Conservation (phyloP, 768 basidiomycete species). For the Psilocybe azurescens region DNA sequence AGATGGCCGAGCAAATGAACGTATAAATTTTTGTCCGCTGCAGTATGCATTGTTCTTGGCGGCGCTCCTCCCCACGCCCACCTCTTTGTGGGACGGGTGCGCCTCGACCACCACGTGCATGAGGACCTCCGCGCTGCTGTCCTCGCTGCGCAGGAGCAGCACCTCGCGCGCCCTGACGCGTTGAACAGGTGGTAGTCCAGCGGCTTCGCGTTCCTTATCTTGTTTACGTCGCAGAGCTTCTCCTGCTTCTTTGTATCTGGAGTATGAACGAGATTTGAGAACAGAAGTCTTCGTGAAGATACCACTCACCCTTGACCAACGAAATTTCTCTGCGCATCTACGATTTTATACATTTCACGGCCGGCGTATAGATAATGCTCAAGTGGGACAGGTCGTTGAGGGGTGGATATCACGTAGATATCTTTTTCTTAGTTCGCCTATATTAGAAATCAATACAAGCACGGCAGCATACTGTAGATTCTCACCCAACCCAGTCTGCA, state of each 20-base stretch:
- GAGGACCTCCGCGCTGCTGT: constrained; percentile 55
- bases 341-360: constrained; percentile 92
- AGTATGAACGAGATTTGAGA: not conserved
- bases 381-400: constrained; percentile 94
- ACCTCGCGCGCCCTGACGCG: constrained; percentile 83
- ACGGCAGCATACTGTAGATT: constrained; percentile 6
- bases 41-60: constrained; percentile 65
- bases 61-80: constrained; percentile 51
- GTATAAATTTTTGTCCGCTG: constrained; percentile 89
- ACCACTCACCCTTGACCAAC: constrained; percentile 70
- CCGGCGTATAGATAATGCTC: constrained; percentile 97
- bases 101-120: constrained; percentile 47
- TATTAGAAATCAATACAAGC: constrained; percentile 2
- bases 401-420: constrained; percentile 97
- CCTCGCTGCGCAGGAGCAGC: constrained; percentile 61
- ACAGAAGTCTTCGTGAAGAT: not conserved
- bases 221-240: constrained; percentile 93
- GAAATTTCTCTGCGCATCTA: constrained; percentile 81
- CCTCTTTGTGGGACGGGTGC: constrained; percentile 39
- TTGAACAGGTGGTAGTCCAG: constrained; percentile 87
- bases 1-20: constrained; percentile 89
- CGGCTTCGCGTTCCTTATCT: constrained; percentile 97
- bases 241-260: constrained; percentile 87
- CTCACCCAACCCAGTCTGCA: constrained; percentile 99
- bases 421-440: constrained; percentile 98